Base-by-base conservation (phyloP, 2,329 filamentous ascomycete genomes). In the Anthostomella pinea region DNA sequence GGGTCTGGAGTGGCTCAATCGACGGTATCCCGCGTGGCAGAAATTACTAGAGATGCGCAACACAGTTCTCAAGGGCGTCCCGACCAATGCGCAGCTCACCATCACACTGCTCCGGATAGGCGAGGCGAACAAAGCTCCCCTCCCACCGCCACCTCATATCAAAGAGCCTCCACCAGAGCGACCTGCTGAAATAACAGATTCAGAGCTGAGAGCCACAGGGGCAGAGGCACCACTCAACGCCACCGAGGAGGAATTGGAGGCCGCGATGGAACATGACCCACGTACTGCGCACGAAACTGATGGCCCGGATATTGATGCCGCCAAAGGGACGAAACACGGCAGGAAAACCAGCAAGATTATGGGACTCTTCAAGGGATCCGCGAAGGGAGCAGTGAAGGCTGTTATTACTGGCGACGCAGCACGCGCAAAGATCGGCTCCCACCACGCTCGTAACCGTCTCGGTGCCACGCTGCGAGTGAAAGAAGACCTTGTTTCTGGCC, bases 11-110 rank as follows among this genome's bases (percentile, higher is more conserved):
- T 75, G 77, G 48, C 61, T 87, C 18, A 82, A 86, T 58, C 65
- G 63, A 6, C 63, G 60, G 6, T 74, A 81, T 48, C 86, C 86
- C 1, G 67, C 81, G 48, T 93, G 87, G 87, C 73, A 86, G 52
- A 85, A 83, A 49, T 68, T 87, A 6, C 68, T 91, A 11, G 81
- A 89, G 52, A 64, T 88, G 8, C 75, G 83, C 41, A 88, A 88
- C 49, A 87, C 84, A 0, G 58, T 93, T 1, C 76, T 95, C 33
- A 87, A 85, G 55, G 86, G 87, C 3, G 81, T 93, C 0, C 88
- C 88, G 1, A 95, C 87, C 2, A 93, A 94, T 56, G 86, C 87
- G 3, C 88, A 95, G 55, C 75, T 94, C 13, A 81, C 87, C 0
- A 67, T 94, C 18, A 94, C 87, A 0, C 72, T 94, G 2, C 77